Conservation (phyloP, 2,329 filamentous ascomycete species). For the Aphanocladium album region DNA sequence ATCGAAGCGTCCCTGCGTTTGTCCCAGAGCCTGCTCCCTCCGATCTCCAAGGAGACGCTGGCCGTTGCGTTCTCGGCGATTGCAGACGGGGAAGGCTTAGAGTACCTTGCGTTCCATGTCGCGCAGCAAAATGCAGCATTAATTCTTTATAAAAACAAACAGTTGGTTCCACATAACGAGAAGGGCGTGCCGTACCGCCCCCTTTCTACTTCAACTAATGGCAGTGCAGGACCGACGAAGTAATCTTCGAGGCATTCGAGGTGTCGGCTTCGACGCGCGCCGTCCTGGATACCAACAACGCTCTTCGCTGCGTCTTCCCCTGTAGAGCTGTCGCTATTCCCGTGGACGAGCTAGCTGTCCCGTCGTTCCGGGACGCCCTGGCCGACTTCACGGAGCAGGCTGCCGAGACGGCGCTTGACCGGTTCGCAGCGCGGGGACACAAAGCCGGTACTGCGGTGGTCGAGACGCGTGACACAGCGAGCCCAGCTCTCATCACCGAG, state of each 20-base stretch:
- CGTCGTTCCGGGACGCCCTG: conserved; percentile 26
- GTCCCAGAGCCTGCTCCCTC: neutral
- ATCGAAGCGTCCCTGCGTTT: neutral
- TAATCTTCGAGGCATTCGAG: conserved; percentile 55
- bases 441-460: conserved; percentile 46
- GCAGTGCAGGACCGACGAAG: conserved; percentile 13
- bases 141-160: conserved; percentile 19
- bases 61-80: neutral
- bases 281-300: conserved; percentile 45
- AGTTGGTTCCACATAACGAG: conserved; percentile 16
- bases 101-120: conserved; percentile 19
- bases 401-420: conserved; percentile 46
- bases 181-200: no score
- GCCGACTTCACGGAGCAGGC: conserved; percentile 52
- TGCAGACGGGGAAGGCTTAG: neutral
- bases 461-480: conserved; percentile 53
- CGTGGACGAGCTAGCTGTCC: conserved; percentile 17
- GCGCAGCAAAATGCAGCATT: conserved; percentile 29
- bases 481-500: conserved; percentile 54
- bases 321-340: conserved; percentile 45
- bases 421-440: conserved; percentile 43
- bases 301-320: conserved; percentile 58
- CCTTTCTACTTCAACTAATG: no score
- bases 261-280: conserved; percentile 45
- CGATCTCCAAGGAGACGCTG: neutral